These are phyloP conservation scores for Amanita brunnescens DNA, from an alignment of 768 basidiomycete genomes.

Conservation along the genomic window DNA sequence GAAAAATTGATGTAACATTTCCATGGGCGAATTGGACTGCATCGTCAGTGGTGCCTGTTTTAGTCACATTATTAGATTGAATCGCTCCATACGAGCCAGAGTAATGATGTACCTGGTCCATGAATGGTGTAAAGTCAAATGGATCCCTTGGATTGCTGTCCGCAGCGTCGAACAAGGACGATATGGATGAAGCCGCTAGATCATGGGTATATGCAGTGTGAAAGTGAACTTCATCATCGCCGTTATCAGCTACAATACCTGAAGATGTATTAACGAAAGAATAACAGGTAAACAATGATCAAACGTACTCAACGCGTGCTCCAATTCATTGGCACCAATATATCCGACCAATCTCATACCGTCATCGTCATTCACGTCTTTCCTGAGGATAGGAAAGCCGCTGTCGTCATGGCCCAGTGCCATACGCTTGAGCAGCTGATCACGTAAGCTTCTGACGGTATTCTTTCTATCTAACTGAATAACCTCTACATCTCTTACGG, in stretches of 20 bases:
- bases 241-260: conserved; percentile 73
- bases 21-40: conserved; percentile 77
- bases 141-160: conserved; percentile 34
- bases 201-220: conserved; percentile 35
- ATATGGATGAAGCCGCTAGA: conserved; percentile 46
- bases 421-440: conserved; percentile 54
- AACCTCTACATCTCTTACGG: conserved; percentile 53
- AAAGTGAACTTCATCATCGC: conserved; percentile 62
- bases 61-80: background rate
- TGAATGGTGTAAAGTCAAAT: conserved; percentile 80
- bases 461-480: conserved; percentile 68
- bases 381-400: conserved; percentile 80
- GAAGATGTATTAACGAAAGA: conserved; percentile 2
- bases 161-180: conserved; percentile 44
- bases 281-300: conserved; percentile 5
- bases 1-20: conserved; percentile 90
- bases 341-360: conserved; percentile 76
- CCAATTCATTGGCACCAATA: conserved; percentile 87
- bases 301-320: conserved; percentile 76
- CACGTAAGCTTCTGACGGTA: conserved; percentile 68
- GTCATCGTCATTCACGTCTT: conserved; percentile 29
- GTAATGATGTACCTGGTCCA: conserved; percentile 62
- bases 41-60: conserved; percentile 79
- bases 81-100: background rate
- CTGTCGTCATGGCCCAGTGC: conserved; percentile 59